phyloP scores from a whole-genome alignment of 1,284 basidiomycete genomes.

The Inonotus hispidus region DNA sequence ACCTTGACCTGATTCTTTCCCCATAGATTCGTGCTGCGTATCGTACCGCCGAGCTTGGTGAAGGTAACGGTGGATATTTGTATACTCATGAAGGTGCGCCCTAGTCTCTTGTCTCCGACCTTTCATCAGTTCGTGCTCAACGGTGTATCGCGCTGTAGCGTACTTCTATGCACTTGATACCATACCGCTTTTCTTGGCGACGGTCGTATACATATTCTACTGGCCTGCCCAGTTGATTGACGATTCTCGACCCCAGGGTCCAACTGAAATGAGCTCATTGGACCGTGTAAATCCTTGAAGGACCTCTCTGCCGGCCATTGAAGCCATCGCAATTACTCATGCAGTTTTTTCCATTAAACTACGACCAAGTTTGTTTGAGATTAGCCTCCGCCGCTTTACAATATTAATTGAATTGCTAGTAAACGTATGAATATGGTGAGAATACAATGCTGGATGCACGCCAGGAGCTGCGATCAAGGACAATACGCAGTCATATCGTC shows the following conservation, averaged over 20 bases:
- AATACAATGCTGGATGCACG: too few relatives aligned
- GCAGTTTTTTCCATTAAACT: too few relatives aligned
- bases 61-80: conserved; percentile 35
- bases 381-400: too few relatives aligned
- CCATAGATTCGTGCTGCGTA: conserved; percentile 33
- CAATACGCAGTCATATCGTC: too few relatives aligned
- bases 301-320: too few relatives aligned
- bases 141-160: conserved; percentile 17
- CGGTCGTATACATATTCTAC: conserved; percentile 28
- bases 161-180: conserved; percentile 42
- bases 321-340: too few relatives aligned
- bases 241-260: background rate
- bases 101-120: background rate
- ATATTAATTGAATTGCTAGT: too few relatives aligned
- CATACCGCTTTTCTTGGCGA: conserved; percentile 36
- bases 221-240: conserved; percentile 28
- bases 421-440: too few relatives aligned
- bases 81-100: conserved; percentile 30
- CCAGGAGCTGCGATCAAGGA: too few relatives aligned
- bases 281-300: background rate
- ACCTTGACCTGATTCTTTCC: background rate
- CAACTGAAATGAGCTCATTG: background rate
- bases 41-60: conserved; percentile 32
- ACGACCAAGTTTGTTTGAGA: too few relatives aligned
- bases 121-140: background rate